A percentile compares a stretch with the other conserved stretches of the same genome.
Evolutionary conservation across 2,329 filamentous ascomycete species (phyloP).

Genomic region (Elsinoe australis): DNA sequence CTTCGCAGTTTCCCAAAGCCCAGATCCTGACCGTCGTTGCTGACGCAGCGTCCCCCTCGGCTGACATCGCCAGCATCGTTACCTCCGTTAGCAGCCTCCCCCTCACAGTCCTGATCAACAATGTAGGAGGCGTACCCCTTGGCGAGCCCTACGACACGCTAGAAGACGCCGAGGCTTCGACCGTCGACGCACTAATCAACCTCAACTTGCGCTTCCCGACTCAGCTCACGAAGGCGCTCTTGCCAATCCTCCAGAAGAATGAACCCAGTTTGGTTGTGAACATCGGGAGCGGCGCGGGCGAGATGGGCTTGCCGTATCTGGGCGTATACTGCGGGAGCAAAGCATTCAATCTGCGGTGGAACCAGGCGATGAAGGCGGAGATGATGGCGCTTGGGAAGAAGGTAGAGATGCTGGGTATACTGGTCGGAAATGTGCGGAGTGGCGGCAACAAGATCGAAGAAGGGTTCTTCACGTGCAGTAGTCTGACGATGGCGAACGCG

Average conservation of each 20-base stretch:
- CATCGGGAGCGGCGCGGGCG: constrained; percentile 41
- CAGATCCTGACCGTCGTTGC: constrained; percentile 38
- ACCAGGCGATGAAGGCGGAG: constrained; percentile 37
- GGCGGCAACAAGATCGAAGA: constrained; percentile 24
- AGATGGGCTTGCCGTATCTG: constrained; percentile 41
- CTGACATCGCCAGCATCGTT: constrained; percentile 24
- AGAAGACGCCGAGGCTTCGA: constrained; percentile 18
- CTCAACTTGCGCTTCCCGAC: constrained; percentile 46
- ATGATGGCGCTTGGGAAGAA: constrained; percentile 32
- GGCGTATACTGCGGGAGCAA: constrained; percentile 42
- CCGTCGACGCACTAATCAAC: constrained; percentile 39
- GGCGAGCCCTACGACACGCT: constrained; percentile 32
- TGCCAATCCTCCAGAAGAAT: constrained; percentile 39
- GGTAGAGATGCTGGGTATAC: constrained; percentile 36
- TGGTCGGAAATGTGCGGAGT: constrained; percentile 31
- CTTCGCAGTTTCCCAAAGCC: constrained; percentile 33
- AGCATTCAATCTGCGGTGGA: constrained; percentile 39
- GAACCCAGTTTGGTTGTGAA: constrained; percentile 45
- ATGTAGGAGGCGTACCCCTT: constrained; percentile 42
- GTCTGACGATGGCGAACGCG: constrained; percentile 21
- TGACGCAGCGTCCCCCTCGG: constrained; percentile 34
- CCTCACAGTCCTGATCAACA: constrained; percentile 51
- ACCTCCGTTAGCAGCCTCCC: constrained; percentile 27
- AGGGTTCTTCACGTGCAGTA: constrained; percentile 18
- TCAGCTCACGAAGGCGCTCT: constrained; percentile 41